Conservation (phyloP, 495 filamentous ascomycete genomes). For the Tuber brumale region DNA sequence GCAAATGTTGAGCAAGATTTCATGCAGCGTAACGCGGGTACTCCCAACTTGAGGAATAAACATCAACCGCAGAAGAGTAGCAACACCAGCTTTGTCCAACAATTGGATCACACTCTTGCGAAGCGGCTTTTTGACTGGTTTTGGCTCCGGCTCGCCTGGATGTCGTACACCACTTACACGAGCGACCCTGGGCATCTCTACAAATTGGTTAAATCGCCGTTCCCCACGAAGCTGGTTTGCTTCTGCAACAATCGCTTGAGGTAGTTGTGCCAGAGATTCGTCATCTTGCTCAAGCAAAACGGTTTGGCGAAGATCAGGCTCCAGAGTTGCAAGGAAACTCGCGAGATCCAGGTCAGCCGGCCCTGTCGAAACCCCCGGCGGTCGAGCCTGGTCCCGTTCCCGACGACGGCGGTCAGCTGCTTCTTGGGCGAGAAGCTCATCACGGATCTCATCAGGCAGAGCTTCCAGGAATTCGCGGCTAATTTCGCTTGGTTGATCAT, state of each 20-base stretch:
- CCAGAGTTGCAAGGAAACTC: slow-evolving; percentile 84
- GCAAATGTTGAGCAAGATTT: slow-evolving; percentile 79
- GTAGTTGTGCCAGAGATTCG: slow-evolving; percentile 75
- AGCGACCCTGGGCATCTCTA: slow-evolving; percentile 49
- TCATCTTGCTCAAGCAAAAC: slow-evolving; percentile 88
- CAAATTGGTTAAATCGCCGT: slow-evolving; percentile 55
- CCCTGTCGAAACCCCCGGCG: slow-evolving; percentile 51
- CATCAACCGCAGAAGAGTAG: slow-evolving; percentile 90
- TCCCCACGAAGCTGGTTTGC: slow-evolving; percentile 65
- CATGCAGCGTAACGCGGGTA: slow-evolving; percentile 70
- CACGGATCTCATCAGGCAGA: slow-evolving; percentile 78
- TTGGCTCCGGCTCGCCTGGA: slow-evolving; percentile 43
- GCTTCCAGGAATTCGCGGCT: slow-evolving; percentile 93
- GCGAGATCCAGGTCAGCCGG: slow-evolving; percentile 89
- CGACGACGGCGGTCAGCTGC: slow-evolving; percentile 79
- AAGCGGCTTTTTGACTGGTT: slow-evolving; percentile 57
- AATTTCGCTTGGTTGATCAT: slow-evolving; percentile 78
- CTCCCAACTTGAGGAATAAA: slow-evolving; percentile 86
- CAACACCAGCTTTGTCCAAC: slow-evolving; percentile 91
- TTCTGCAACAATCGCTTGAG: slow-evolving; percentile 75
- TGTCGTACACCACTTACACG: slow-evolving; percentile 48
- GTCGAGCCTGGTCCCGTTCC: slow-evolving; percentile 68
- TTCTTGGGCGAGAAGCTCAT: slow-evolving; percentile 85
- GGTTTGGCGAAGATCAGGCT: slow-evolving; percentile 73
- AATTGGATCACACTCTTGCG: slow-evolving; percentile 83